Conservation (phyloP, 2,329 filamentous ascomycete species). For the Fusarium piperis region DNA sequence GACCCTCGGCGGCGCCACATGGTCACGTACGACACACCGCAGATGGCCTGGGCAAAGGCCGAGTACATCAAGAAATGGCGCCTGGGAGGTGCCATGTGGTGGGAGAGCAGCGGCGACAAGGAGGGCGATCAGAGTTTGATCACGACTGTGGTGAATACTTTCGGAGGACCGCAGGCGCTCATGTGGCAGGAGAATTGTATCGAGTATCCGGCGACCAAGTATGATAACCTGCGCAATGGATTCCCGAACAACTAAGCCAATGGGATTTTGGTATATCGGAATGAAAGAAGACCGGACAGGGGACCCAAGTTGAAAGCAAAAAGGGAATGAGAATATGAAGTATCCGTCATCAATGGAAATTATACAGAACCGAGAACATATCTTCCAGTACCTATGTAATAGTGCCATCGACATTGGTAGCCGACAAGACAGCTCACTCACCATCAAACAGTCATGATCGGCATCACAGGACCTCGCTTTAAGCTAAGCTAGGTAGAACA, state of each 20-base stretch:
- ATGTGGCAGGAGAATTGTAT: conserved; percentile 68
- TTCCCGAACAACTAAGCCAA: conserved; percentile 57
- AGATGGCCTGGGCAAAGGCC: conserved; percentile 75
- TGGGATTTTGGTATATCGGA: background rate
- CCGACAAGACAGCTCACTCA: background rate
- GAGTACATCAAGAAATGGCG: conserved; percentile 72
- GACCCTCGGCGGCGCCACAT: conserved; percentile 70
- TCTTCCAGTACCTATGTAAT: background rate
- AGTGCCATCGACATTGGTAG: background rate
- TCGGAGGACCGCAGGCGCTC: conserved; percentile 64
- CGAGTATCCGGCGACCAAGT: conserved; percentile 72
- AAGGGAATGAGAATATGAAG: background rate
- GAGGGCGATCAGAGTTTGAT: conserved; percentile 74
- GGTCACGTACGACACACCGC: conserved; percentile 81
- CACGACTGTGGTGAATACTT: conserved; percentile 65
- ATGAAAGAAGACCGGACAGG: background rate
- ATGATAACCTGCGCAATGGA: conserved; percentile 73
- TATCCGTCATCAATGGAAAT: background rate
- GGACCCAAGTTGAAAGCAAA: background rate
- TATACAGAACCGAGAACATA: background rate
- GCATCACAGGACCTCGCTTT: background rate
- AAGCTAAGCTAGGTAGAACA: background rate
- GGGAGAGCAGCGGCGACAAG: conserved; percentile 87
- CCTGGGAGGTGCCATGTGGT: conserved; percentile 96
- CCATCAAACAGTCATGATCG: background rate